Percentiles rank a stretch among this genome's conserved stretches.
These are phyloP conservation scores for Tetragonia tetragonoides DNA, from an alignment of 148 eudicot species.

Conservation along the genomic window DNA sequence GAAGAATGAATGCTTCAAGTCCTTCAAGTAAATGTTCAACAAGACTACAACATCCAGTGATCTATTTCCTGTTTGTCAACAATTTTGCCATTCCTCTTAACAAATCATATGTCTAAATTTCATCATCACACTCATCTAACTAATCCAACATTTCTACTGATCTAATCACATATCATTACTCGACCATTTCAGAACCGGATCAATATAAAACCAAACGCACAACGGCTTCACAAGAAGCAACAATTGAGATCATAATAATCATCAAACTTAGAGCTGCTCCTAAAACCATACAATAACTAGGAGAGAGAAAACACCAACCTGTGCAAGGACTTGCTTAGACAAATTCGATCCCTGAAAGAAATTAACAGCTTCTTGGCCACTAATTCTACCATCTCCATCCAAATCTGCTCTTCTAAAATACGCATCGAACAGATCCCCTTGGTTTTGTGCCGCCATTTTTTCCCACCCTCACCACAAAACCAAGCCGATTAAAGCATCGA, in stretches of 20 bases:
- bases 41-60: neutral
- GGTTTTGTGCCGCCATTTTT: constrained; percentile 68
- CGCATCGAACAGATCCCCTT: constrained; percentile 71
- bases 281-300: neutral
- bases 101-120: neutral
- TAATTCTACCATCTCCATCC: constrained; percentile 90
- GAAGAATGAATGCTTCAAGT: neutral
- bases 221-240: neutral
- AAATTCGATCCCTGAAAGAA: constrained; percentile 82
- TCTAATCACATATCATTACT: neutral
- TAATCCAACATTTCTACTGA: neutral
- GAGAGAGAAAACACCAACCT: constrained; percentile 42
- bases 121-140: neutral
- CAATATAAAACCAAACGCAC: neutral
- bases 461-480: constrained; percentile 5
- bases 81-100: neutral
- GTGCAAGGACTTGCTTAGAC: constrained; percentile 77
- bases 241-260: constrained; percentile 6
- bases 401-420: constrained; percentile 87
- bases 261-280: neutral
- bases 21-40: neutral
- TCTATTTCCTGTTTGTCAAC: neutral
- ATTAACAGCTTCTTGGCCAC: constrained; percentile 80
- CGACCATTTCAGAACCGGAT: neutral
- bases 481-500: constrained; percentile 30